Base-by-base conservation (phyloP, 495 filamentous ascomycete genomes). In the Extremus antarcticus region DNA sequence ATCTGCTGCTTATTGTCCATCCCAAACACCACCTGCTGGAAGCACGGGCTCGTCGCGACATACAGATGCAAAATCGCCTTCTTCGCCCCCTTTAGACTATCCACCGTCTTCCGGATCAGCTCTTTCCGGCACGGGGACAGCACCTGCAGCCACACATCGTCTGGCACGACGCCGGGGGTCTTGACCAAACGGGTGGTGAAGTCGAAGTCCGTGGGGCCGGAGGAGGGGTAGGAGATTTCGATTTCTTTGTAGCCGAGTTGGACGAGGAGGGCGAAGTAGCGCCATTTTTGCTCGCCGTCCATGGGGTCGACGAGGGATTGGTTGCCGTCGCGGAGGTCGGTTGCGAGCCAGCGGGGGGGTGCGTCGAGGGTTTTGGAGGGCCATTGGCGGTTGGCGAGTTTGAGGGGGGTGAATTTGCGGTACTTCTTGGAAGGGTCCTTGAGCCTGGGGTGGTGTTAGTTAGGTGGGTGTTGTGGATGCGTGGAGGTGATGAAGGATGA, bases 51-150 rank as follows among this genome's bases (percentile, higher is more conserved):
- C 3, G 92, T 96, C 38, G 92, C 92, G 39, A 97, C 79, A 74
- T 98, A 98, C 54, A 98, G 84, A 76, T 97, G 92, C 58, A 98
- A 75, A 58, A 97, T 82, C n/a, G 88, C 92, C 71, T 94, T 96
- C 77, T 95, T 95, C 23, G 86, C 78, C 25, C 90, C 92, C 68
- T 82, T 85, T 46, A 98, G 71, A 54, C 89, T 91, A 40, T 95
- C 85, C 41, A 98, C 90, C 13, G 92, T 96, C 54, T 86, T 81
- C 29, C 79, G 77, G 66, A 98, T 96, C 59, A 96, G 80, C 66
- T 98, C 92, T 69, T 90, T 84, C 53, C 92, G 80, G 68, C 92
- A 98, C 21, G 91, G 92, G 1, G 88, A 85, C 49, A 98, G 85
- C 25, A 97, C 92, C 66, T 98, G 92, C 51, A 98, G 75, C 82